phyloP scores from a whole-genome alignment of 78 protist genomes.

The Tieghemostelium lacteum region DNA sequence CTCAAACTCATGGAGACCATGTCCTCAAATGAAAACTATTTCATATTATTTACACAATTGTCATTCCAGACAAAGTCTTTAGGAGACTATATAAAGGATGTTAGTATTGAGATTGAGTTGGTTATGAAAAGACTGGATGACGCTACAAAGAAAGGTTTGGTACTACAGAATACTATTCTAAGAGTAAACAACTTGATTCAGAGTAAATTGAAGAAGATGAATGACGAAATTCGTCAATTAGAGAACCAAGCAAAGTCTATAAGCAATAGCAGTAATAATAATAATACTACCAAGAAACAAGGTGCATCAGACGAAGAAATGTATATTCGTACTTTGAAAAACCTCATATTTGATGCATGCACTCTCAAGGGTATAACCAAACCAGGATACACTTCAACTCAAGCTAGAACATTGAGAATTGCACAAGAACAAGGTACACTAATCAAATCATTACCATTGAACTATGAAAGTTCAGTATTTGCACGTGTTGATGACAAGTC shows the following conservation, averaged over 20 bases:
- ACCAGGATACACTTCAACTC: not conserved
- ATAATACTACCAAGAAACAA: not conserved
- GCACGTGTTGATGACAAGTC: slow-evolving; percentile 75
- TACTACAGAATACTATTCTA: slow-evolving; percentile 6
- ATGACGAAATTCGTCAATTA: slow-evolving; percentile 31
- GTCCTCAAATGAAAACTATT: slow-evolving; percentile 10
- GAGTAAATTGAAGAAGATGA: slow-evolving; percentile 19
- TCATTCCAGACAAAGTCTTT: slow-evolving; percentile 41
- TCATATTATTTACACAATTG: slow-evolving; percentile 32
- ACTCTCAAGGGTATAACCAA: not conserved
- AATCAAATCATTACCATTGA: slow-evolving; percentile 64
- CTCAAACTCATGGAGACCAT: slow-evolving; percentile 31
- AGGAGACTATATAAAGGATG: not conserved
- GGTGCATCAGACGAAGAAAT: slow-evolving; percentile 8
- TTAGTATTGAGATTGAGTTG: slow-evolving; percentile 4
- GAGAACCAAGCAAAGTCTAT: slow-evolving; percentile 13
- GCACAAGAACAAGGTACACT: slow-evolving; percentile 80
- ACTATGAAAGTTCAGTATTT: slow-evolving; percentile 33
- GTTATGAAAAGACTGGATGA: slow-evolving; percentile 44
- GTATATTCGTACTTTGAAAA: slow-evolving; percentile 17
- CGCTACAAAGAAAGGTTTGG: no score
- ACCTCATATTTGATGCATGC: slow-evolving; percentile 7
- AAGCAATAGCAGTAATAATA: not conserved
- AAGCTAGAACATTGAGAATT: slow-evolving; percentile 52
- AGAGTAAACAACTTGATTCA: slow-evolving; percentile 17